Base-by-base conservation (phyloP, 225 moss, liverwort and hornwort species). In the Marchantia polymorpha region DNA sequence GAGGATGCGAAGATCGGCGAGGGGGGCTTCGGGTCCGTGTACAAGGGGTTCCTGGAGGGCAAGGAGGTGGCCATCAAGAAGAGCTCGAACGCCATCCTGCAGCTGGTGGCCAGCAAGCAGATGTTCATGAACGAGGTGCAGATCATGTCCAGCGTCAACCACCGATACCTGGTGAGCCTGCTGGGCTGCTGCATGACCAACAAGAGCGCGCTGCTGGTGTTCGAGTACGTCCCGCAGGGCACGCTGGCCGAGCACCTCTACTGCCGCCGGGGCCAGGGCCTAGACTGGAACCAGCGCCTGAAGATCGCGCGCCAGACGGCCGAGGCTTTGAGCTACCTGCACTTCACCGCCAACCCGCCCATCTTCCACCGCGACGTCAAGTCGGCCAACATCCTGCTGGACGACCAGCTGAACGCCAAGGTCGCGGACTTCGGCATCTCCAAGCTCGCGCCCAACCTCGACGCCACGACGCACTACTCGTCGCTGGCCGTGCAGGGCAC, bases 331-430 rank as follows among this genome's bases (percentile, higher is more conserved):
- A 83, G 81, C 11, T 87, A 89, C 72, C 56, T 89, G 49, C 87
- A 87, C 19, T 83, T 80, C 23, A 73, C 67, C 39, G 80, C 82
- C 14, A 73, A 79, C 26, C 87, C 85, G 7, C 87, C 85, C 10
- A 87, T 89, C 75, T 83, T 76, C 55, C 89, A 89, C 83, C 74
- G 89, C 51, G 89, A 87, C 54, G 85, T 87, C 72, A 89, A 89
- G 54, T 77, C 89, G 0, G 83, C 82, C 23, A 89, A 89, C 75
- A 85, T 89, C 52, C 69, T 89, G 26, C 70, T 87, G 76, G 87
- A 89, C 31, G 80, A 80, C 9, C 56, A 85, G 0, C 83, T 89
- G 20, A 83, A 74, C 15, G 82, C 83, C 26, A 84, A 89, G 59
- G 87, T 89, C 9, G 86, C 87, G 0, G 85, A 89, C 58, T 89